Evolutionary conservation across 2,329 filamentous ascomycete genomes (phyloP), one percentile per base, ranked within the genome.

Genomic region (Conoideocrella luteorostrata): DNA sequence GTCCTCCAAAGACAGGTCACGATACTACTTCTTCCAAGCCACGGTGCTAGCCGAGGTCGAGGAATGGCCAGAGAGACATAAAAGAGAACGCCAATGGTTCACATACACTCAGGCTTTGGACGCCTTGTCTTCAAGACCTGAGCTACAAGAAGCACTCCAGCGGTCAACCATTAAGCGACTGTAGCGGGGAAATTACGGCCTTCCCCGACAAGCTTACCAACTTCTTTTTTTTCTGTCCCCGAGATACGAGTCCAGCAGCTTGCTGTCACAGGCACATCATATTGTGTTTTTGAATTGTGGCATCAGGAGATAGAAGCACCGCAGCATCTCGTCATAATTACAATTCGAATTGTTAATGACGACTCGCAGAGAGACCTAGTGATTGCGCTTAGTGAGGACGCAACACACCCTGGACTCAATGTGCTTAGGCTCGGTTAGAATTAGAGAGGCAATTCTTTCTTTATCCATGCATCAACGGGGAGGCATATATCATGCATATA

Each of bases 31-130:
- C 67, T 93, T 82, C 67, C 87, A 97, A 67, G 90, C 83, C 50
- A 85, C 79, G n/a, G 93, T 98, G 49, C 79, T 85, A 50, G 83
- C 82, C 57, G 88, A 95, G 68, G 86, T 93, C 64, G 71, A 75
- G 13, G 80, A 90, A 46, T 98, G 93, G 93, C 93, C 93, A 1
- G 93, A 98, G 71, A 85, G 78, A 70, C 81, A 95, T 66, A 97
- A 96, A 75, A 79, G 93, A 57, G 84, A 84, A 63, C 81, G 93
- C 48, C 80, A 85, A 62, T 98, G 93, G 93, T 88, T 95, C 64
- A 84, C 81, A 41, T 96, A 88, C 62, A 68, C 75, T 40, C 80
- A 94, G 64, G 93, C 93, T n/a, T 80, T 79, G 51, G 80, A 86
- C 53, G 82, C 83, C 39, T 71, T 98, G 56, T 76, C 80, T 52